phyloP scores from a whole-genome alignment of 768 basidiomycete species.

The Porphyrellus cyaneotinctus region DNA sequence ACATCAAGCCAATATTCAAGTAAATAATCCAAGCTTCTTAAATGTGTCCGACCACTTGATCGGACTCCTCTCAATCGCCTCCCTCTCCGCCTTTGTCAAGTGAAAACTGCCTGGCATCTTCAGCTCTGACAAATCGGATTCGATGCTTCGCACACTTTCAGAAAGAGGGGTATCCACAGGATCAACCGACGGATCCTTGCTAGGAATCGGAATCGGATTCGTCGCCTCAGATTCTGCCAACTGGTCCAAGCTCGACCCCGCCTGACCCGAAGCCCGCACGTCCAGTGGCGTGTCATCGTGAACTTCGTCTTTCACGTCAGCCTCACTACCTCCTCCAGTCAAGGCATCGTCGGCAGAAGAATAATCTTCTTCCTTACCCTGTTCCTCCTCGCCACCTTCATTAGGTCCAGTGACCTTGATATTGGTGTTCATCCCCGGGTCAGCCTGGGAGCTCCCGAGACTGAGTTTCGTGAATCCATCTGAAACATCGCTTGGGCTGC shows the following conservation, averaged over 20 bases:
- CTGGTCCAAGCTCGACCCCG: neutral
- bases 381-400: constrained; percentile 19
- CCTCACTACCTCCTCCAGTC: constrained; percentile 18
- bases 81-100: constrained; percentile 12
- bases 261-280: neutral
- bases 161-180: constrained; percentile 5
- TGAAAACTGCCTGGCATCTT: constrained; percentile 55
- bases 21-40: constrained; percentile 25
- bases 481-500: constrained; percentile 17
- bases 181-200: neutral
- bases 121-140: constrained; percentile 33
- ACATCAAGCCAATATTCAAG: constrained; percentile 7
- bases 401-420: constrained; percentile 37
- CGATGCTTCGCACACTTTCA: constrained; percentile 20
- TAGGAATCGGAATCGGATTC: neutral
- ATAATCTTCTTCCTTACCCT: constrained; percentile 24
- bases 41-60: constrained; percentile 19
- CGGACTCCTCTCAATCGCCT: neutral
- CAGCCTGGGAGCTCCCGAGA: constrained; percentile 27
- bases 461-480: constrained; percentile 27
- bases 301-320: constrained; percentile 11
- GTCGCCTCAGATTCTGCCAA: constrained; percentile 3
- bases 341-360: constrained; percentile 18
- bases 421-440: constrained; percentile 39
- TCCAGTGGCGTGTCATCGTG: neutral